Evolutionary conservation across 2,329 filamentous ascomycete genomes (phyloP).

Genomic region (Alternaria novae-zelandiae): DNA sequence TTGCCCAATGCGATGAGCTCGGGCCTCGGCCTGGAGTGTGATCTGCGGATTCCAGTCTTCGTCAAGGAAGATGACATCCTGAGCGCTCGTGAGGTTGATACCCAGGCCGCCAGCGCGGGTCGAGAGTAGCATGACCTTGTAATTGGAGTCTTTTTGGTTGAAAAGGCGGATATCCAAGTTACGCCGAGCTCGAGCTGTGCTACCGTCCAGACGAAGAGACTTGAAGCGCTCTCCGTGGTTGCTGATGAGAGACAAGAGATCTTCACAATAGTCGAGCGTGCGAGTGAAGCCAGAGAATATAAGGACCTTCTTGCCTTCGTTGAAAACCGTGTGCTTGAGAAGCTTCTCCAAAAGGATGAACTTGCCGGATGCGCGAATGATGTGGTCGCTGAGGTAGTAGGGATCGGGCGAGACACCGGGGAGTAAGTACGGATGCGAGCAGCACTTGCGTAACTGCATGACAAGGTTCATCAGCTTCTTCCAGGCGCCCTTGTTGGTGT

Average conservation of each 20-base stretch:
- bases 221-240: conserved; percentile 51
- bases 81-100: conserved; percentile 61
- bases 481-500: conserved; percentile 51
- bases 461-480: conserved; percentile 61
- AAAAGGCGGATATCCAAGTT: conserved; percentile 63
- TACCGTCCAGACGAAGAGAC: conserved; percentile 59
- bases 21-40: conserved; percentile 61
- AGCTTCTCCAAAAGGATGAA: conserved; percentile 63
- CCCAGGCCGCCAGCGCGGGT: conserved; percentile 63
- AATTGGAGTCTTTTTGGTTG: conserved; percentile 54
- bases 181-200: conserved; percentile 55
- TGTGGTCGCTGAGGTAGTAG: conserved; percentile 55
- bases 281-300: conserved; percentile 64
- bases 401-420: conserved; percentile 54
- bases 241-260: conserved; percentile 56
- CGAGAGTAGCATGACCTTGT: conserved; percentile 63
- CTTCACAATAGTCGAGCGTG: conserved; percentile 60
- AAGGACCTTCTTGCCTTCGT: conserved; percentile 60
- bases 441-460: conserved; percentile 64
- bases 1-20: conserved; percentile 63
- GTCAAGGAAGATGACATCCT: conserved; percentile 64
- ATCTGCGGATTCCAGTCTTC: conserved; percentile 63
- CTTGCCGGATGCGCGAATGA: conserved; percentile 61
- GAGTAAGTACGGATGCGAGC: conserved; percentile 62
- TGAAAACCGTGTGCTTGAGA: conserved; percentile 56